Percentiles rank a stretch among this genome's conserved stretches.
These are phyloP conservation scores for Didymella glomerata DNA, from an alignment of 2,329 filamentous ascomycete genomes.

Conservation along the genomic window DNA sequence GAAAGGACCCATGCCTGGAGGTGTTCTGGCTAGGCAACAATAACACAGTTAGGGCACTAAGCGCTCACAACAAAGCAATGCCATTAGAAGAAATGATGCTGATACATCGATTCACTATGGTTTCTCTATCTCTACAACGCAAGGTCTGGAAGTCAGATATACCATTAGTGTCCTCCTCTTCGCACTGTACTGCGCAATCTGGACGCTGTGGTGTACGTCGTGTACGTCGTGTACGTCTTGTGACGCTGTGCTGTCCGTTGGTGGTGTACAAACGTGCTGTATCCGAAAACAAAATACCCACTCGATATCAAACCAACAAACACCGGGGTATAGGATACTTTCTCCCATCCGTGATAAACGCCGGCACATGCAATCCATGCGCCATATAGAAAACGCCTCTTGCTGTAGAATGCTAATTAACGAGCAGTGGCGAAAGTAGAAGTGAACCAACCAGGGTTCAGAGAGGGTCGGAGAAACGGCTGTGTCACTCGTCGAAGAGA, in stretches of 20 bases:
- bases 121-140: conserved; percentile 18
- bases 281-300: conserved; percentile 7
- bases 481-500: conserved; percentile 16
- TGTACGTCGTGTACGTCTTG: neutral
- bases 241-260: neutral
- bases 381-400: conserved; percentile 6
- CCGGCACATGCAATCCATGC: conserved; percentile 23
- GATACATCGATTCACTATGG: conserved; percentile 10
- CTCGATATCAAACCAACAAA: conserved; percentile 6
- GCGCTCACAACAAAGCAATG: no score
- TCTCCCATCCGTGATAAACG: conserved; percentile 30
- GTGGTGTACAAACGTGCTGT: conserved; percentile 7
- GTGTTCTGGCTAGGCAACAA: neutral
- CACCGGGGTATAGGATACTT: conserved; percentile 41
- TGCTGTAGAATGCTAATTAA: conserved; percentile 6
- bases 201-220: neutral
- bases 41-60: no score
- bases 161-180: conserved; percentile 2
- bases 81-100: no score
- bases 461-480: neutral
- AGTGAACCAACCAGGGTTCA: conserved; percentile 14
- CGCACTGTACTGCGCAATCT: neutral
- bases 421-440: neutral
- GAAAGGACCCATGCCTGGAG: conserved; percentile 9
- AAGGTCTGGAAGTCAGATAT: neutral